These are phyloP conservation scores for Elsinoe ampelina DNA, from an alignment of 2,329 filamentous ascomycete species.

Conservation along the genomic window DNA sequence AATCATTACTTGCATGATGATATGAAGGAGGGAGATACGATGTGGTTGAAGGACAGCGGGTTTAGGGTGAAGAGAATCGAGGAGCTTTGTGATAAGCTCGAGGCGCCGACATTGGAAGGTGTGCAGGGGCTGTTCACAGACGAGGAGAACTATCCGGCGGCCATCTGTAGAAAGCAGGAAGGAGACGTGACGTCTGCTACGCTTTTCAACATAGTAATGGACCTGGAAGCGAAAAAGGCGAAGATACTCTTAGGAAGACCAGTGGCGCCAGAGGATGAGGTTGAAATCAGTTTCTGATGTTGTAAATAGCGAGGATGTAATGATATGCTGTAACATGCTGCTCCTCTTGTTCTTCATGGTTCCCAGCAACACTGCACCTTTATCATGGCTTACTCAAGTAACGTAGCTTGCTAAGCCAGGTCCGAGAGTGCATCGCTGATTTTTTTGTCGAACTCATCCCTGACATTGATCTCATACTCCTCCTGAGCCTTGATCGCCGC, in stretches of 20 bases:
- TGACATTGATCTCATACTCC: not conserved
- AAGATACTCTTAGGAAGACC: constrained; percentile 27
- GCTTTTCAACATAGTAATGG: constrained; percentile 33
- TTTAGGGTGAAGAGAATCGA: constrained; percentile 31
- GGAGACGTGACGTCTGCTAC: constrained; percentile 22
- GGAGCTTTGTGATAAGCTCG: constrained; percentile 21
- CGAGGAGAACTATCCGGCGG: constrained; percentile 30
- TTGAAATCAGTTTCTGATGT: constrained; percentile 19
- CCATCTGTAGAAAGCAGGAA: constrained; percentile 28
- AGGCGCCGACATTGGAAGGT: constrained; percentile 22
- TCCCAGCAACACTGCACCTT: not conserved
- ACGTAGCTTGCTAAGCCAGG: not conserved
- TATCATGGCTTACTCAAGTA: not conserved
- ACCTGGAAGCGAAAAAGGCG: constrained; percentile 24
- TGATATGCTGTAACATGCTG: not conserved
- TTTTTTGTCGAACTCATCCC: not conserved
- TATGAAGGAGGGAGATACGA: constrained; percentile 28
- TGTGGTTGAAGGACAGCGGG: constrained; percentile 35
- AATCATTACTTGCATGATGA: constrained; percentile 37
- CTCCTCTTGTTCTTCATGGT: not conserved
- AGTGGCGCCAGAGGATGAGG: constrained; percentile 21
- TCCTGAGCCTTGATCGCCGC: not conserved
- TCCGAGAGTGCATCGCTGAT: not conserved
- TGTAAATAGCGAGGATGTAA: not conserved
- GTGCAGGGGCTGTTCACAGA: constrained; percentile 33